phyloP scores from a whole-genome alignment of 345 rosid genomes.

The Rhizophora apiculata region DNA sequence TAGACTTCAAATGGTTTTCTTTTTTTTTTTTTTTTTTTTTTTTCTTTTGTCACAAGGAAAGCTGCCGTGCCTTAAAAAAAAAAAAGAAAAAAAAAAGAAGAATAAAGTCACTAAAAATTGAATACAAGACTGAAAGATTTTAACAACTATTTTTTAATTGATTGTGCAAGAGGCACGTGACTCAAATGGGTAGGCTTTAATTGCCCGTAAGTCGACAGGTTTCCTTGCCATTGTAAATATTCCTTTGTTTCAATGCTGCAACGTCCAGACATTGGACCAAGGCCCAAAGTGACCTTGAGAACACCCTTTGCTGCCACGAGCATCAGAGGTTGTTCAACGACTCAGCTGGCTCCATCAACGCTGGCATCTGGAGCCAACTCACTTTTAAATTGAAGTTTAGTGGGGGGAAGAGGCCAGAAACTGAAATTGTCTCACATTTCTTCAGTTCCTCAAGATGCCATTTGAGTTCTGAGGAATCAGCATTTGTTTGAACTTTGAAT shows the following conservation, averaged over 20 bases:
- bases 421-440: constrained; percentile 51
- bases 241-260: constrained; percentile 32
- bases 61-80: no score
- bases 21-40: no score
- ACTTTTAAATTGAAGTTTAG: constrained; percentile 48
- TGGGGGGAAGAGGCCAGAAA: constrained; percentile 35
- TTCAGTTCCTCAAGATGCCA: constrained; percentile 30
- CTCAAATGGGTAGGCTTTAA: no score
- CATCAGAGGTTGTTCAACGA: constrained; percentile 11
- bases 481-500: no score
- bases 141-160: no score
- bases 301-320: constrained; percentile 33
- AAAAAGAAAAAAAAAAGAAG: no score
- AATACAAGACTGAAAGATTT: no score
- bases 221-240: constrained; percentile 35
- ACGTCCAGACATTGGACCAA: constrained; percentile 2
- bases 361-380: constrained; percentile 47
- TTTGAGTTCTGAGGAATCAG: constrained; percentile 2
- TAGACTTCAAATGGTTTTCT: no score
- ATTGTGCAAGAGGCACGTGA: no score
- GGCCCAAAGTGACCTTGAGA: constrained; percentile 21
- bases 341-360: constrained; percentile 18
- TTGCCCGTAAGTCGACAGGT: neutral
- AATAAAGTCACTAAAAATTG: no score
- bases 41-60: no score